Evolutionary conservation across 2,329 filamentous ascomycete species (phyloP).

Genomic region (Bipolaris bicolor): DNA sequence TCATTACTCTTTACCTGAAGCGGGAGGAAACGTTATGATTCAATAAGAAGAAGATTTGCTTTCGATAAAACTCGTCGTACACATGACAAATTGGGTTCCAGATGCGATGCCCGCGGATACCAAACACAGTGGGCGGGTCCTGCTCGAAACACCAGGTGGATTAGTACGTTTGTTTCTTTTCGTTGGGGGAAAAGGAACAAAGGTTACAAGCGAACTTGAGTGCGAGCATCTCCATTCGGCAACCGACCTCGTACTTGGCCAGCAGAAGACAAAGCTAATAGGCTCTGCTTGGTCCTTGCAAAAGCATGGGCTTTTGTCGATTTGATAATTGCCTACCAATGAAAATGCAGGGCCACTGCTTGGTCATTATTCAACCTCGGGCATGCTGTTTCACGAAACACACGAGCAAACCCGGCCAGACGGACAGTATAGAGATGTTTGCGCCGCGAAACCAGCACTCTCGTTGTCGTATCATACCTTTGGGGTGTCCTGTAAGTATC

Average conservation of each 20-base stretch:
- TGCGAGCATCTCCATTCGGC: not conserved
- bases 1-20: too few relatives aligned
- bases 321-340: not conserved
- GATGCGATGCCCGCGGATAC: slow-evolving; percentile 5
- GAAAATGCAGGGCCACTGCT: too few relatives aligned
- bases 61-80: not conserved
- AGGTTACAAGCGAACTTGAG: not conserved
- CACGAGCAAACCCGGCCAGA: not conserved
- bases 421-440: not conserved
- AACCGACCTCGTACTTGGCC: not conserved
- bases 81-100: slow-evolving; percentile 2
- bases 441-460: not conserved
- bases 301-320: not conserved
- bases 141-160: not conserved
- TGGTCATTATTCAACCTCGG: not conserved
- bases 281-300: not conserved
- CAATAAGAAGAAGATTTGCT: too few relatives aligned
- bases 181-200: not conserved
- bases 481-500: too few relatives aligned
- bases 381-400: not conserved
- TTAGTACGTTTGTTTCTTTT: not conserved
- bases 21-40: too few relatives aligned
- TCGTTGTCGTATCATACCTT: not conserved
- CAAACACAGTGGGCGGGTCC: slow-evolving; percentile 3
- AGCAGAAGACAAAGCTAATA: not conserved